These are phyloP conservation scores for Closterium sp. DNA, from an alignment of 139 green algal species.

Conservation along the genomic window DNA sequence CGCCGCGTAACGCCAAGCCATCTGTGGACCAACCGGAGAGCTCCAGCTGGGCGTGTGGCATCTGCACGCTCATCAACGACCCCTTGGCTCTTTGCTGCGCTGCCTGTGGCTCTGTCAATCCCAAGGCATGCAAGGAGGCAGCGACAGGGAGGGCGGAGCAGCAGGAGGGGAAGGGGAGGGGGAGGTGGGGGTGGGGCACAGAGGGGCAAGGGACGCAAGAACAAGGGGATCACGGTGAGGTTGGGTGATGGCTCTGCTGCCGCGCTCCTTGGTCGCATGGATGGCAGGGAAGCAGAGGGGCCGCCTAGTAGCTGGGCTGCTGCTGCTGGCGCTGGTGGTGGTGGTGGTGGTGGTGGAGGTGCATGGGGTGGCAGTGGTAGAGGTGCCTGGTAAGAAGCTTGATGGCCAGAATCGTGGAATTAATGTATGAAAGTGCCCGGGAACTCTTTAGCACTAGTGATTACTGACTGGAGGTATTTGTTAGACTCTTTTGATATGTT, in stretches of 20 bases:
- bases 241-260: constrained; percentile 10
- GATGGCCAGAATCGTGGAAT: too few relatives aligned
- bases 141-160: background rate
- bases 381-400: background rate
- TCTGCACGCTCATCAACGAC: constrained; percentile 34
- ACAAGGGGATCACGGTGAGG: constrained; percentile 6
- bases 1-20: background rate
- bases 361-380: background rate
- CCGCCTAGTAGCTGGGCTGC: background rate
- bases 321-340: background rate
- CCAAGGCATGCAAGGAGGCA: background rate
- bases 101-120: constrained; percentile 15
- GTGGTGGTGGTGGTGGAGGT: background rate
- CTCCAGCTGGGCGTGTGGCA: constrained; percentile 10
- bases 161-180: too few relatives aligned
- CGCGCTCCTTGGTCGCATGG: background rate
- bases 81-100: background rate
- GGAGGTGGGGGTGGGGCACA: background rate
- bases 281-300: background rate
- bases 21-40: background rate
- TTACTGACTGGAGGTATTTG: background rate
- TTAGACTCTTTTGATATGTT: too few relatives aligned
- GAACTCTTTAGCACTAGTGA: background rate
- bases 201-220: constrained; percentile 13
- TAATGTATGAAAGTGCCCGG: background rate